Percentiles rank a stretch among this genome's conserved stretches.
Conservation (phyloP, 1,284 basidiomycete species). For the Xanthoconium separans region DNA sequence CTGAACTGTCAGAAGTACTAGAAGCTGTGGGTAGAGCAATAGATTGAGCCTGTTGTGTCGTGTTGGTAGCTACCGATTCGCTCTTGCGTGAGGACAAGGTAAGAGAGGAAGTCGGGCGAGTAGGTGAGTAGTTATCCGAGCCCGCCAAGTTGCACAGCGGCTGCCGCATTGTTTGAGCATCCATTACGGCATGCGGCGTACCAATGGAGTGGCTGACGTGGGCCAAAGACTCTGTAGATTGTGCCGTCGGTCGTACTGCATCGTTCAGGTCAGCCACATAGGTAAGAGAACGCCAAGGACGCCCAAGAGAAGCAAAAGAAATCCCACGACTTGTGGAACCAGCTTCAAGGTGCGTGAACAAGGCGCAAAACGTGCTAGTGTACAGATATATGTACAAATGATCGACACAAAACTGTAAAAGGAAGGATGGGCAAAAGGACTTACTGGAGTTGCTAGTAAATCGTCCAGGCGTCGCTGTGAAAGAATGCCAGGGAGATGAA, state of each 20-base stretch:
- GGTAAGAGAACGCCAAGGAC: neutral
- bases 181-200: neutral
- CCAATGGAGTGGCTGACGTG: neutral
- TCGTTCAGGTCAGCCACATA: constrained; percentile 5
- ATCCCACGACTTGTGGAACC: neutral
- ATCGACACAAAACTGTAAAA: neutral
- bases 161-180: neutral
- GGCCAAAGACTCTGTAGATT: constrained; percentile 2
- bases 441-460: constrained; percentile 6
- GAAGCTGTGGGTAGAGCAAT: neutral
- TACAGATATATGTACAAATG: neutral
- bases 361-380: neutral
- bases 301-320: too few species aligned
- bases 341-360: neutral
- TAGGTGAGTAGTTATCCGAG: neutral
- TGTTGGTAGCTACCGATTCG: neutral
- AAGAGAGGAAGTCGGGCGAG: neutral
- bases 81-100: neutral
- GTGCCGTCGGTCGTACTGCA: constrained; percentile 9
- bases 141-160: neutral
- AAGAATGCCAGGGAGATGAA: neutral
- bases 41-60: neutral
- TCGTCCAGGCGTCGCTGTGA: constrained; percentile 1
- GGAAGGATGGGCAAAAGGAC: neutral
- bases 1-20: neutral